Evolutionary conservation across 345 rosid genomes (phyloP), one percentile per base, ranked within the genome.

Genomic region (Populus alba): DNA sequence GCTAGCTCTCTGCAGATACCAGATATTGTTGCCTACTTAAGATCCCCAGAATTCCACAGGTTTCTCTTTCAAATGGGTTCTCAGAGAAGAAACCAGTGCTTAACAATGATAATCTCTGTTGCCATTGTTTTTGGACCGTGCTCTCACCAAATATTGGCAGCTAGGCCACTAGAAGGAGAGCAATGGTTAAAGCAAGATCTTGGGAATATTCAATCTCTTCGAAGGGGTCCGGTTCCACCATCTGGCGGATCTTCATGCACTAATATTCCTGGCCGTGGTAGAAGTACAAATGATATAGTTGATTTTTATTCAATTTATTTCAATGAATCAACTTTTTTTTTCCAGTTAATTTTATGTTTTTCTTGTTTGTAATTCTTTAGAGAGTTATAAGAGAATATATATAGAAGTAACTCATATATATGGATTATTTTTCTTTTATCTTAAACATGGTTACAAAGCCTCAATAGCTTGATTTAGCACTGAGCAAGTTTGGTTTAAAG

Each of bases 181-280:
- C 68, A 67, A 7, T 8, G 70, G 51, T 35, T 35, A 20, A 7
- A 38, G 17, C 45, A 55, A 17, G 55, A 25, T 15, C 51, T 79
- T 6, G 63, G 63, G 23, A 38, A 80, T 25, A 11, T 85, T 20
- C 88, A 84, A 68, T 79, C 85, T n/a, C 87, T 87, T 3, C 79
- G 49, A 12, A 82, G 82, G 72, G 89, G 87, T 22, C 78, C 81
- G 1, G 89, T 85, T 73, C 84, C 91, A 3, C 78, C 87, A 0
- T 75, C 83, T 0, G 33, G 68, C 0, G 33, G 79, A 20, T 86
- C 85, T 15, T 68, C 86, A 22, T 85, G 91, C 83, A 84, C 87
- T 0, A 38, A 76, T 76, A 81, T 83, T 11, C 91, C 90, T 0
- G 82, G 77, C 3, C 27, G 23, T 6, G 51, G 37, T 15, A 49